These are phyloP conservation scores for Leishmania mexicana DNA, from an alignment of 208 protist species.

Conservation along the genomic window DNA sequence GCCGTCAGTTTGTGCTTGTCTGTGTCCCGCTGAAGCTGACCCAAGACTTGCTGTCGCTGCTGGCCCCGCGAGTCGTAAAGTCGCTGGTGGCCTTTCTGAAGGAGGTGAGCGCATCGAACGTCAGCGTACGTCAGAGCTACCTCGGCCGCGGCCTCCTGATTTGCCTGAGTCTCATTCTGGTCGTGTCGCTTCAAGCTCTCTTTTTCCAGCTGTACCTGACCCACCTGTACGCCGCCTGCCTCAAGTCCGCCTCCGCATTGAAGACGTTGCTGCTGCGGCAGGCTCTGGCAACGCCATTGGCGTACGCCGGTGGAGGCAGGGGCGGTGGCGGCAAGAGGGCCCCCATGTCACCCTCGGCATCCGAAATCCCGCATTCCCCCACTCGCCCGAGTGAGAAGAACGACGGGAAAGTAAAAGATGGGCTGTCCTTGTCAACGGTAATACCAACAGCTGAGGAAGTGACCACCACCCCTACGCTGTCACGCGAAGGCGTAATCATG, in stretches of 20 bases:
- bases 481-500: constrained; percentile 56
- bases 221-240: constrained; percentile 56
- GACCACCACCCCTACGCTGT: constrained; percentile 14
- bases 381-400: constrained; percentile 10
- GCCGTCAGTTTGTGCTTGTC: constrained; percentile 56
- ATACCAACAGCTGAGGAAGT: constrained; percentile 13
- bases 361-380: constrained; percentile 9
- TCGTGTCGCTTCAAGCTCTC: constrained; percentile 55
- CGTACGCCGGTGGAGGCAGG: constrained; percentile 24
- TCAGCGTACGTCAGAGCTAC: constrained; percentile 21
- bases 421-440: not conserved
- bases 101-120: constrained; percentile 38
- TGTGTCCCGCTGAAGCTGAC: constrained; percentile 72
- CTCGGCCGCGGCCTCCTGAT: constrained; percentile 49
- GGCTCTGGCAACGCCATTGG: constrained; percentile 45
- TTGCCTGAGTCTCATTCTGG: constrained; percentile 45
- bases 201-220: constrained; percentile 73
- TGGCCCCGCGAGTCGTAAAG: constrained; percentile 49
- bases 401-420: constrained; percentile 15
- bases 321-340: not conserved
- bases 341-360: not conserved
- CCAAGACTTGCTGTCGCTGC: constrained; percentile 55
- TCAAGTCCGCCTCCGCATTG: constrained; percentile 61
- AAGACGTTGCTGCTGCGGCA: constrained; percentile 67
- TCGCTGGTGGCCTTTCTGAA: constrained; percentile 56